These are phyloP conservation scores for Anthracocystis setariae DNA, from an alignment of 1,284 basidiomycete species.

Conservation along the genomic window DNA sequence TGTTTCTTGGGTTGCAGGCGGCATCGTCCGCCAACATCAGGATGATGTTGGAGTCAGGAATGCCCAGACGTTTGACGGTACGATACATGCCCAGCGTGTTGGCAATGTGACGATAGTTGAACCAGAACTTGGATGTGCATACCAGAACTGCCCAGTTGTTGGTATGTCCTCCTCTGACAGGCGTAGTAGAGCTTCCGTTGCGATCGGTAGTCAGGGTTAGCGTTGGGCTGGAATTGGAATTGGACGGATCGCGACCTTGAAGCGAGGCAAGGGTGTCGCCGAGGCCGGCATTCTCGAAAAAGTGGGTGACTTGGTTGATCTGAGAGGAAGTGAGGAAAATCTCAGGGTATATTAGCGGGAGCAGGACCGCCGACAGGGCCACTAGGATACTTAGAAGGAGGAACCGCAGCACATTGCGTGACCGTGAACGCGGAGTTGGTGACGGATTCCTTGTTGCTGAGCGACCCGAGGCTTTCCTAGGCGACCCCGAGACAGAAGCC, in stretches of 20 bases:
- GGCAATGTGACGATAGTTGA: conserved; percentile 99
- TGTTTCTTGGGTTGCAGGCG: conserved; percentile 91
- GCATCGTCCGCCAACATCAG: conserved; percentile 98
- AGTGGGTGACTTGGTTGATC: conserved; percentile 33
- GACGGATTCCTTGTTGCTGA: not conserved
- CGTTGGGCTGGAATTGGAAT: too few relatives aligned
- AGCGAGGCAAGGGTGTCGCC: conserved; percentile 2
- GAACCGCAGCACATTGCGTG: conserved; percentile 3
- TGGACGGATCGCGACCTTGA: conserved; percentile 4
- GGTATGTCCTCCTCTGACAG: conserved; percentile 68
- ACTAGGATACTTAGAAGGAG: conserved; percentile 7
- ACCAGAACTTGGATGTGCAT: conserved; percentile 94
- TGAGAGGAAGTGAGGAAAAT: conserved; percentile 25
- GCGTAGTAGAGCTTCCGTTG: not conserved
- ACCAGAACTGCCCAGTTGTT: conserved; percentile 99
- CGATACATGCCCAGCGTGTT: conserved; percentile 99
- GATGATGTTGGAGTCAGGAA: conserved; percentile 97
- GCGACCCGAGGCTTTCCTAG: not conserved
- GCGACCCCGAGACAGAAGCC: not conserved
- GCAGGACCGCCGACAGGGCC: conserved; percentile 2
- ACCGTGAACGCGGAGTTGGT: not conserved
- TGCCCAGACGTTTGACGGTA: conserved; percentile 95
- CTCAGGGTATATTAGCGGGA: conserved; percentile 32
- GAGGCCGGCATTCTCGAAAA: conserved; percentile 32
- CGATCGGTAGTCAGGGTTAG: not conserved